Evolutionary conservation across 2,329 filamentous ascomycete genomes (phyloP), one percentile per base, ranked within the genome.

Genomic region (Fusarium clavum): DNA sequence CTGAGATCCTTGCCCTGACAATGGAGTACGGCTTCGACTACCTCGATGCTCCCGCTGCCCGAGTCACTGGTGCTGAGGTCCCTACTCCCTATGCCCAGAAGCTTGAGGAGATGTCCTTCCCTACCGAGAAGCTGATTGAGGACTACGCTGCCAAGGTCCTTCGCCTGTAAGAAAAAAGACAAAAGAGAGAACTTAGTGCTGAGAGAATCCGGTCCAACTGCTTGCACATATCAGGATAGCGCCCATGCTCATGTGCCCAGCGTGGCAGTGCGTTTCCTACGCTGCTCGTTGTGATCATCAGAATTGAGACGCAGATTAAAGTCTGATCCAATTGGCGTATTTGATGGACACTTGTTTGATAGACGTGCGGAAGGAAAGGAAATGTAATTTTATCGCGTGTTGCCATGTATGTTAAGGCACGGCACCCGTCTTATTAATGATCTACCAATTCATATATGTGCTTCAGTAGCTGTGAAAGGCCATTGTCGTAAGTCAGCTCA

Each of bases 21-120:
- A 97, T 97, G 92, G 96, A 99, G 85, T 99, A 98, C 82, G 94
- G 90, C 70, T 99, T 98, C 79, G 96, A 99, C 85, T 98, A 97
- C 86, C 91, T 99, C 72, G 91, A 98, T 78, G 94, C 94, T 60
- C 96, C 96, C 49, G 96, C 94, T 67, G 92, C 95, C 82, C 91
- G 96, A 82, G 90, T 99, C 77, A 98, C 96, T 64, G 96, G 96
- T 81, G 95, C 96, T 72, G 96, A 99, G 81, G 96, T 99, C 14
- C 96, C 96, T 52, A 99, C 96, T 10, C 96, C 96, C 40, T 98
- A 99, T 80, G 95, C 96, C 63, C 87, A 91, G 82, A 93, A 93
- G 80, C 88, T 99, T 62, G 96, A 99, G 88, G 90, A 96, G 83
- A 92, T 99, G 93, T 87, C 87, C 77, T 99, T 99, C 91, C 96